Evolutionary conservation across 2,329 filamentous ascomycete genomes (phyloP).

Genomic region (Emergomyces pasteurianus): DNA sequence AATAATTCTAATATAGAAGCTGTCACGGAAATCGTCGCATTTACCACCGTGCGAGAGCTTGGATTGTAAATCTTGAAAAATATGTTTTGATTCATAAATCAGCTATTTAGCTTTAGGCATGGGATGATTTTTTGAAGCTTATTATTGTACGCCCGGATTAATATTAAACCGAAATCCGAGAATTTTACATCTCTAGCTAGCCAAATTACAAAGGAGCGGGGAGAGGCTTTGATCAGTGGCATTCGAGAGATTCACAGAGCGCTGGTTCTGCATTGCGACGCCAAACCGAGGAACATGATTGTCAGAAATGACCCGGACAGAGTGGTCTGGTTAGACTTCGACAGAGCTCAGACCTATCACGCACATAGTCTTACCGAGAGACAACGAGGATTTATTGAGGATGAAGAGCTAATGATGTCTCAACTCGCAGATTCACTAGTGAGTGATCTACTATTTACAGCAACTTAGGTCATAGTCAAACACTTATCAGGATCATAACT

Average conservation of each 20-base stretch:
- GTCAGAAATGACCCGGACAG: conserved; percentile 8
- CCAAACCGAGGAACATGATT: conserved; percentile 18
- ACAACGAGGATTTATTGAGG: conserved; percentile 1
- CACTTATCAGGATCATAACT: not conserved
- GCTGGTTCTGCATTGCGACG: conserved; percentile 14
- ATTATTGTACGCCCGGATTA: too few relatives aligned
- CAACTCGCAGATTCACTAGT: not conserved
- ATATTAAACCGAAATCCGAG: too few relatives aligned
- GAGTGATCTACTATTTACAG: not conserved
- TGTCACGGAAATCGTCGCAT: too few relatives aligned
- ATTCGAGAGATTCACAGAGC: conserved; percentile 15
- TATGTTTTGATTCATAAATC: too few relatives aligned
- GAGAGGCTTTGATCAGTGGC: conserved; percentile 11
- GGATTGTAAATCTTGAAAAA: too few relatives aligned
- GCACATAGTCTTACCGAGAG: conserved; percentile 1
- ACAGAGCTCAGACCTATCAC: conserved; percentile 3
- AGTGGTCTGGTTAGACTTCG: conserved; percentile 11
- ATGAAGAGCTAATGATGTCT: not conserved
- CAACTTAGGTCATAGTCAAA: not conserved
- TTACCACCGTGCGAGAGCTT: too few relatives aligned
- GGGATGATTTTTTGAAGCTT: too few relatives aligned
- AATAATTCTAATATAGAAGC: too few relatives aligned
- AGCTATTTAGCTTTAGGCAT: too few relatives aligned
- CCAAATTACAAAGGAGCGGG: conserved; percentile 11
- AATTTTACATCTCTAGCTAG: too few relatives aligned